Base-by-base conservation (phyloP, 2,329 filamentous ascomycete species). In the Amauroascus verrucosus region DNA sequence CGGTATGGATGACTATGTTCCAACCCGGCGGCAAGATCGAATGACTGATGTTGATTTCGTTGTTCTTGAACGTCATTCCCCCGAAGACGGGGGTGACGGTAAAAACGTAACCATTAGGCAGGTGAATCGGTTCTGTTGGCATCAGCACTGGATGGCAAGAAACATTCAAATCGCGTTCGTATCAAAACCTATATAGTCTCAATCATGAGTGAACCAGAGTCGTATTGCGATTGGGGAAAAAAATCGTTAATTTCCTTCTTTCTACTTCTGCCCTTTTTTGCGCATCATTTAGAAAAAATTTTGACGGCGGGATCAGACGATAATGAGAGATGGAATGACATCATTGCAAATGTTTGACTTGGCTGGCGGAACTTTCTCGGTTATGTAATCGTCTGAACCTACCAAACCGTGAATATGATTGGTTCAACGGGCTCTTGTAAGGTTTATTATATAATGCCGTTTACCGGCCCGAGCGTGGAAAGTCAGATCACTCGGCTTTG, bases 101-200 rank as follows among this genome's bases (percentile, higher is more conserved):
- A 64, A 93, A 79, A 59, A 78, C 84, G 71, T 93, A 88, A 64
- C 90, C 91, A 71, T 96, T 94, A 46, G 91, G 91, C 60, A 97
- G 76, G 67, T 85, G 80, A 56, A 67, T 65, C 38, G 55, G 60
- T 33, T 56, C 40, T 7, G 59, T 56, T 37, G 50, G 40, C 54
- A 56, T 55, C 26, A 38, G 47, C 22, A 51, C 37, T 24, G 28
- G 14, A 33, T 26, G 5, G 13, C 24, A 44, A 40, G 5, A 6
- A 16, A 6, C 26, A 9, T 16, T 45, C 26, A 9, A 9, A 30
- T 45, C 41, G 6, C 2, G 20, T 2, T 13, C 13, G 18, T 26
- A 24, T 24, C 14, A 26, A 14, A 45, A 24, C 41, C 30, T 9
- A 22, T 30, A 6, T 5, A 20, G 37, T 14, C 18, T 18, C 14